Percentiles rank a stretch among this genome's conserved stretches.
Evolutionary conservation across 768 basidiomycete genomes (phyloP).

Genomic region (Boletellus emodensis): DNA sequence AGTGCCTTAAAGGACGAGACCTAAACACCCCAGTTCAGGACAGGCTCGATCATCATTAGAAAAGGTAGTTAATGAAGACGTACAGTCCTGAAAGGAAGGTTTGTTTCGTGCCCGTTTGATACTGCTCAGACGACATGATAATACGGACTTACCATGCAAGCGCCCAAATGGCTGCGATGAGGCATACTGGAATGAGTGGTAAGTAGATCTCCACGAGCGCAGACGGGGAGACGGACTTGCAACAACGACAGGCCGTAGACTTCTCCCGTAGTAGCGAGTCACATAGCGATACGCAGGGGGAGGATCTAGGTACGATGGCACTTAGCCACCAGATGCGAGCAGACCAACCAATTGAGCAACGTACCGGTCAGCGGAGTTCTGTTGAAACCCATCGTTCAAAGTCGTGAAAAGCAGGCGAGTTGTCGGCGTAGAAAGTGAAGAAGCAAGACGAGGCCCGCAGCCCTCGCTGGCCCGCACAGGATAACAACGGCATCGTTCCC

Average conservation of each 20-base stretch:
- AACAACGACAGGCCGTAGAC: conserved; percentile 58
- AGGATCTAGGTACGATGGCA: conserved; percentile 26
- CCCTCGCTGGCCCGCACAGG: conserved; percentile 1
- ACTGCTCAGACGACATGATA: not conserved
- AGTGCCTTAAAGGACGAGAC: conserved; percentile 61
- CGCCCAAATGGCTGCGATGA: conserved; percentile 54
- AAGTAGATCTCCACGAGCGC: not conserved
- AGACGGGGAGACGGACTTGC: conserved; percentile 34
- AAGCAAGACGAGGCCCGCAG: not conserved
- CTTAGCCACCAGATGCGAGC: not conserved
- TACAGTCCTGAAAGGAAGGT: conserved; percentile 18
- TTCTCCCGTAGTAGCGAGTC: conserved; percentile 50
- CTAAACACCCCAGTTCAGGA: conserved; percentile 31
- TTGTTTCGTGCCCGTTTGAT: not conserved
- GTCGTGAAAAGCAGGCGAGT: not conserved
- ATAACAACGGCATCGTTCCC: conserved; percentile 20
- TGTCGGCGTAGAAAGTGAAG: conserved; percentile 2
- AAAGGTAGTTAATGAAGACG: not conserved
- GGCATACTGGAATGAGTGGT: conserved; percentile 28
- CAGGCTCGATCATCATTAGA: too few species aligned
- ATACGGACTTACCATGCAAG: conserved; percentile 53
- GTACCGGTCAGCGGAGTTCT: conserved; percentile 14
- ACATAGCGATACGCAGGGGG: conserved; percentile 60
- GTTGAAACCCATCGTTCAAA: conserved; percentile 13
- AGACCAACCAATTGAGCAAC: not conserved